Evolutionary conservation across 805 yeast genomes (phyloP).

Genomic region (Saccharomycopsis oosterbeekiorum): DNA sequence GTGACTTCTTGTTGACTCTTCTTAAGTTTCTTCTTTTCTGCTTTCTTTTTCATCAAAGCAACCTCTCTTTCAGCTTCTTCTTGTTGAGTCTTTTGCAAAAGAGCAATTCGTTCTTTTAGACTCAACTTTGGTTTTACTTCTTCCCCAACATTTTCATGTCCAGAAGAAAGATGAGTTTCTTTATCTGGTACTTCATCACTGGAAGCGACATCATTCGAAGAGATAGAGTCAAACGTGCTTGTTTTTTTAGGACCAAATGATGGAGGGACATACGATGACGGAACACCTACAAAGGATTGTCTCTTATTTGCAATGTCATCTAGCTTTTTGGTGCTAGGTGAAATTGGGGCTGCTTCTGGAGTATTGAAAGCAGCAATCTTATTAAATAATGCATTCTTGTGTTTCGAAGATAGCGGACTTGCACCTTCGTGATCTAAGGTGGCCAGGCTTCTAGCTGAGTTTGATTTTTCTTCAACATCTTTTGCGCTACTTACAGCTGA

Average conservation of each 20-base stretch:
- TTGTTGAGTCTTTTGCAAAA: conserved; percentile 71
- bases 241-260: conserved; percentile 19
- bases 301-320: conserved; percentile 44
- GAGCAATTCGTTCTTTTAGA: conserved; percentile 75
- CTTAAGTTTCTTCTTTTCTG: conserved; percentile 37
- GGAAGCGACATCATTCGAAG: conserved; percentile 1
- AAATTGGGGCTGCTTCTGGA: conserved; percentile 30
- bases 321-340: conserved; percentile 30
- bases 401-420: conserved; percentile 4
- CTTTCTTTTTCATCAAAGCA: conserved; percentile 42
- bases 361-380: conserved; percentile 43
- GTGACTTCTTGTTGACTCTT: neutral
- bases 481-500: neutral
- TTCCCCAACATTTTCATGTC: conserved; percentile 28
- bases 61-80: conserved; percentile 71
- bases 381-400: conserved; percentile 30
- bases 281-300: conserved; percentile 44
- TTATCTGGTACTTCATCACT: conserved; percentile 21
- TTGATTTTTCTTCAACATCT: neutral
- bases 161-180: conserved; percentile 20
- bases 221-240: conserved; percentile 28
- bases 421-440: neutral
- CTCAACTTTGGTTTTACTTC: conserved; percentile 67
- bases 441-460: neutral
- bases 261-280: conserved; percentile 50